Percentiles rank a stretch among this genome's conserved stretches.
Conservation (phyloP, 116 monocot species). For the Iris pallida region DNA sequence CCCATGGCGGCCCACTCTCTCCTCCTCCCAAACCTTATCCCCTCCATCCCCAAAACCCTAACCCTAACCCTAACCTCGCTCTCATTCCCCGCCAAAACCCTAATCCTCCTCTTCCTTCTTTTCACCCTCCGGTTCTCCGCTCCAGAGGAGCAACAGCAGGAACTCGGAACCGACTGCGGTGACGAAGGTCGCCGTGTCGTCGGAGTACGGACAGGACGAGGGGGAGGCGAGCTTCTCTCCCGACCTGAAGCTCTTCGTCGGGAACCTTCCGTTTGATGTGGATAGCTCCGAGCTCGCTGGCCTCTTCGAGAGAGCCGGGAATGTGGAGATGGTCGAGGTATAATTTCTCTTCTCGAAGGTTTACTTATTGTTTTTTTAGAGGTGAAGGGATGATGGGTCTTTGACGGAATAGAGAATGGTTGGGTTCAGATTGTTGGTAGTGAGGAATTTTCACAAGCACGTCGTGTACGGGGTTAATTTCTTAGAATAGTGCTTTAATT, state of each 20-base stretch:
- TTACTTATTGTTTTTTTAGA: background rate
- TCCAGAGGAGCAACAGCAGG: no score
- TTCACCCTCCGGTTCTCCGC: no score
- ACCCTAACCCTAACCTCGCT: no score
- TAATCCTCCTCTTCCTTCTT: no score
- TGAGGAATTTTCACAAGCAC: no score
- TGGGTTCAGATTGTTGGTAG: background rate
- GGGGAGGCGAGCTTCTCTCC: constrained; percentile 10
- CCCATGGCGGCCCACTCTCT: no score
- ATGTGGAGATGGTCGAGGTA: constrained; percentile 54
- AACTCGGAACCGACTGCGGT: background rate
- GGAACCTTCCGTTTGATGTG: constrained; percentile 80
- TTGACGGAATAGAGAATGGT: background rate
- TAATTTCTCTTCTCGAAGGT: background rate
- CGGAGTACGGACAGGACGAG: constrained; percentile 7
- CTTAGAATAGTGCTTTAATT: no score
- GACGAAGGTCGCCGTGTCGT: constrained; percentile 1
- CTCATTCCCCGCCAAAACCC: no score
- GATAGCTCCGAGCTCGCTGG: constrained; percentile 57
- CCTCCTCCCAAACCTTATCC: no score
- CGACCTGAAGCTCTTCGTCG: constrained; percentile 59
- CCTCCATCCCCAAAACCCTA: no score
- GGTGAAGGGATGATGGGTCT: background rate
- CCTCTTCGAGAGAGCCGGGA: constrained; percentile 63
- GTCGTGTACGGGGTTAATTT: no score